Percentiles rank a stretch among this genome's conserved stretches.
Evolutionary conservation across 768 basidiomycete species (phyloP).

Genomic region (Auriscalpium vulgare): DNA sequence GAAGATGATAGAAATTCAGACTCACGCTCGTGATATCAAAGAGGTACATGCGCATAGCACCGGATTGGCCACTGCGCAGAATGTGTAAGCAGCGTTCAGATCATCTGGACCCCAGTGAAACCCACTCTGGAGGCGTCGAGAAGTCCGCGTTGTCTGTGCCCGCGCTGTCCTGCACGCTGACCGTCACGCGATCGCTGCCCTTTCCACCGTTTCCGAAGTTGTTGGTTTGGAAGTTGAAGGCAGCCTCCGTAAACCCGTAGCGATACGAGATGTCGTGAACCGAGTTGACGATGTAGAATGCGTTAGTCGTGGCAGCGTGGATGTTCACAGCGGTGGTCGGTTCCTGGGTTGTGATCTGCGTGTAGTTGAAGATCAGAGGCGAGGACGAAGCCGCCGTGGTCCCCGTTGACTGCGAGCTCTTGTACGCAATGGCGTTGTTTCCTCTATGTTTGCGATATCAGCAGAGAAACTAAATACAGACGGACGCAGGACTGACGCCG

Average conservation of each 20-base stretch:
- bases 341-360: conserved; percentile 25
- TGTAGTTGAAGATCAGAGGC: conserved; percentile 34
- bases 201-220: conserved; percentile 46
- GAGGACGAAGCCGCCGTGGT: conserved; percentile 31
- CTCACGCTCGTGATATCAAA: conserved; percentile 21
- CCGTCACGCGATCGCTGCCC: conserved; percentile 41
- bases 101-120: neutral
- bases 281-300: conserved; percentile 55
- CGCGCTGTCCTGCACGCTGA: conserved; percentile 43
- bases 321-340: conserved; percentile 39
- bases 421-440: conserved; percentile 34
- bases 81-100: neutral
- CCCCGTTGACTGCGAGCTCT: conserved; percentile 16
- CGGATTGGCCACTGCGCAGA: conserved; percentile 25
- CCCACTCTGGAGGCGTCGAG: conserved; percentile 36
- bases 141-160: conserved; percentile 39
- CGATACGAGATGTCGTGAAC: conserved; percentile 45
- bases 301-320: conserved; percentile 45
- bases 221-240: conserved; percentile 54
- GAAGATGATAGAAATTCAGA: too few species aligned
- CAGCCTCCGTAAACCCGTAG: conserved; percentile 53
- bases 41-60: conserved; percentile 37
- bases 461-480: too few species aligned
- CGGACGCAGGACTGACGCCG: conserved; percentile 10
- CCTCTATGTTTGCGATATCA: conserved; percentile 12